These are phyloP conservation scores for Marchantia polymorpha DNA, from an alignment of 225 moss, liverwort and hornwort species.

Conservation along the genomic window DNA sequence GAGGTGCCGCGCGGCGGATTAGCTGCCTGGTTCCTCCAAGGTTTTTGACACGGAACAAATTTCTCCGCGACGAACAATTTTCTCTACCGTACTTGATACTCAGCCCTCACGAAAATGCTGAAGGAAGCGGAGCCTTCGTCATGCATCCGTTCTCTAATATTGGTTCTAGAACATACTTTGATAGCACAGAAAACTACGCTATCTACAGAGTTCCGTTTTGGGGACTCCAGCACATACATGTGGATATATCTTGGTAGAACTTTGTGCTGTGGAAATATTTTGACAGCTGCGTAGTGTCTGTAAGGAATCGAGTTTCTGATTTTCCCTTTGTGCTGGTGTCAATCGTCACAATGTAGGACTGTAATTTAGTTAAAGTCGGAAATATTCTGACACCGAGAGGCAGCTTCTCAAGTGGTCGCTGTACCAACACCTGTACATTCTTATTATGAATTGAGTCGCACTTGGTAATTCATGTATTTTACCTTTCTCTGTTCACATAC, in stretches of 20 bases:
- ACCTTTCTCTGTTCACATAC: not conserved
- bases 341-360: not conserved
- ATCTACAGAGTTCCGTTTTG: not conserved
- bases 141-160: not conserved
- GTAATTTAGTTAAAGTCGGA: conserved; percentile 1
- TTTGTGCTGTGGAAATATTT: not conserved
- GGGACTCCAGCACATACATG: not conserved
- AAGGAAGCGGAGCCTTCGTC: not conserved
- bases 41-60: not conserved
- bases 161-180: not conserved
- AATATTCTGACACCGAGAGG: not conserved
- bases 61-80: not conserved
- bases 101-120: not conserved
- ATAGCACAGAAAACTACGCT: not conserved
- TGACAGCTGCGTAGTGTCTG: not conserved
- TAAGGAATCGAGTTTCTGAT: not conserved
- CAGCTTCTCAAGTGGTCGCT: not conserved
- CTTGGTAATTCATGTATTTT: not conserved
- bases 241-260: not conserved
- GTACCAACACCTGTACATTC: not conserved
- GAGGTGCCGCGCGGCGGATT: not conserved
- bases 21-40: not conserved
- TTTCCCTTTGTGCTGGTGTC: not conserved
- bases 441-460: not conserved
- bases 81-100: not conserved